Base-by-base conservation (phyloP, 2,329 filamentous ascomycete species). In the Leptographium flavum region DNA sequence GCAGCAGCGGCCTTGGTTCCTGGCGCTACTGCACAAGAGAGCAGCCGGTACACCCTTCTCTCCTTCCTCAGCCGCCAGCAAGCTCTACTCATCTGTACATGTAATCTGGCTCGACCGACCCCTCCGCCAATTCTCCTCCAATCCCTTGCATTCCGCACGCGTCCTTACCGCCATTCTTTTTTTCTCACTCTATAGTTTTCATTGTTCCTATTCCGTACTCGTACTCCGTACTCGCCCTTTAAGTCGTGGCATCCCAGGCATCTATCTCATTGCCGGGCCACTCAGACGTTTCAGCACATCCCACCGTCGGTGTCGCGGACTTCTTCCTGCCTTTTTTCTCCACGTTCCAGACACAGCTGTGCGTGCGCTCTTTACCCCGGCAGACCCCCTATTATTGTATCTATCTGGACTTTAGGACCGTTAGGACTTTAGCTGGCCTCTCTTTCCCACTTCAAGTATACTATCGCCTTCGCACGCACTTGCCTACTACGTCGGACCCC, bases 231-330 rank as follows among this genome's bases (percentile, higher is more conserved):
- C 31, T 15, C 15, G 31, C 17, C 15, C 15, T n/a, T n/a, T 31
- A 31, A 8, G 11, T 13, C 30, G 11, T 9, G 11, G 30, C 13
- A 6, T 11, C 10, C 13, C 13, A 31, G 11, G 30, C 30, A 13
- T 31, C 30, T 6, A 21, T n/a, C 23, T 6, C n/a, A 27, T 21
- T 30, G 42, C 25, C 49, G 45, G 38, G 23, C 46, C 46, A 42
- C 37, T 42, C 38, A 53, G 45, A 55, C 56, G 57, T 58, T 59
- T 59, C 57, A 59, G 51, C 49, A 52, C 31, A 35, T 28, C 38
- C 44, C 43, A 46, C 33, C 30, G 43, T 38, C 49, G 45, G 49
- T 52, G 57, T 59, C 56, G 54, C 56, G 56, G 55, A 53, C 56
- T 57, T 47, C 21, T 31, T n/a, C 32, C 25, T 32, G 23, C 32